Percentiles rank a stretch among this genome's conserved stretches.
Evolutionary conservation across 2,329 filamentous ascomycete species (phyloP).

Genomic region (Chaetomium strumarium): DNA sequence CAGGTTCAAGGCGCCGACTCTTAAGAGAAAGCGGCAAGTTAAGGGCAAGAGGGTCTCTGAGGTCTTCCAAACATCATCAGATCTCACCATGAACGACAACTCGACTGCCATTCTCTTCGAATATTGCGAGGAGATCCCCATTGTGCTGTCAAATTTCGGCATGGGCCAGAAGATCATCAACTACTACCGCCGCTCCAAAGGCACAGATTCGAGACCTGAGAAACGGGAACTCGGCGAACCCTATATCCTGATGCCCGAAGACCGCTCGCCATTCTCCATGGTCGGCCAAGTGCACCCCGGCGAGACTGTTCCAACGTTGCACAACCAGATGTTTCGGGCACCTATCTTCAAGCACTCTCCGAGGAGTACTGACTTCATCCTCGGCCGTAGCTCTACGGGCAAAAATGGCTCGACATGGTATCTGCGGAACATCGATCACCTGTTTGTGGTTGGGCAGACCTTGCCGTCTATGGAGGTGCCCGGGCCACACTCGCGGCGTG

Average conservation of each 20-base stretch:
- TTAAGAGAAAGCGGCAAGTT: conserved; percentile 74
- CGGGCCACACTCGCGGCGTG: conserved; percentile 86
- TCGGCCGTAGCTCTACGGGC: conserved; percentile 76
- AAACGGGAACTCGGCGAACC: conserved; percentile 86
- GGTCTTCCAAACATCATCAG: conserved; percentile 72
- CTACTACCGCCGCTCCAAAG: conserved; percentile 79
- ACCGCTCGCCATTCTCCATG: conserved; percentile 91
- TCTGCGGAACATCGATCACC: conserved; percentile 81
- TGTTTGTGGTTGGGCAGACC: conserved; percentile 87
- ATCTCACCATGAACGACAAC: conserved; percentile 83
- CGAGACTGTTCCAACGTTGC: conserved; percentile 81
- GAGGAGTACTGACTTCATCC: conserved; percentile 76
- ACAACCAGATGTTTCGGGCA: conserved; percentile 92
- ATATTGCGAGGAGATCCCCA: conserved; percentile 91
- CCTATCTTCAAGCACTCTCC: conserved; percentile 85
- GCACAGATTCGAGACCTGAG: conserved; percentile 67
- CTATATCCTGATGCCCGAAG: conserved; percentile 80
- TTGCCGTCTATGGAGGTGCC: conserved; percentile 90
- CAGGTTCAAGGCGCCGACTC: conserved; percentile 61
- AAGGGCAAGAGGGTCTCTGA: conserved; percentile 74
- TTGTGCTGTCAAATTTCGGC: conserved; percentile 89
- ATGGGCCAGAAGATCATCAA: conserved; percentile 97
- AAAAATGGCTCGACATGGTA: conserved; percentile 73
- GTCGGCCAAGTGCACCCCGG: conserved; percentile 91
- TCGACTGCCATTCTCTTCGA: conserved; percentile 83